Evolutionary conservation across 495 filamentous ascomycete species (phyloP).

Genomic region (Aspergillus hancockii): DNA sequence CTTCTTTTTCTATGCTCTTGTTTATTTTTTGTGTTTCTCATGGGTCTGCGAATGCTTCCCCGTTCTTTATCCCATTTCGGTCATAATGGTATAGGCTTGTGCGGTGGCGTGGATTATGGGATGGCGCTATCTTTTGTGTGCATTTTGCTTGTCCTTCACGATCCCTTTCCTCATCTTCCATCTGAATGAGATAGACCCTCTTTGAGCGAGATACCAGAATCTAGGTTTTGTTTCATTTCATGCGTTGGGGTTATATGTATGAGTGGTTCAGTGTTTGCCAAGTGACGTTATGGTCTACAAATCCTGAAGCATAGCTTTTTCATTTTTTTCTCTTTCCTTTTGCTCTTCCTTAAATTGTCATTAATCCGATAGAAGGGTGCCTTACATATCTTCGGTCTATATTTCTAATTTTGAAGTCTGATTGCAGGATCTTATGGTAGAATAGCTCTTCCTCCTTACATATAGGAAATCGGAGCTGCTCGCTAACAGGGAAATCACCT

Average conservation of each 20-base stretch:
- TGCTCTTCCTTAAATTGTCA: conserved; percentile 4
- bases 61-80: conserved; percentile 30
- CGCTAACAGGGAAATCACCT: conserved; percentile 29
- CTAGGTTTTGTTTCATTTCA: conserved; percentile 27
- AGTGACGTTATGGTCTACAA: not conserved
- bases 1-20: conserved; percentile 25
- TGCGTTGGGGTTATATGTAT: conserved; percentile 8
- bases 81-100: conserved; percentile 31
- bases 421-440: not conserved
- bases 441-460: not conserved
- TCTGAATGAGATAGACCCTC: conserved; percentile 46
- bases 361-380: conserved; percentile 4
- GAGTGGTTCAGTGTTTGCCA: not conserved
- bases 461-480: conserved; percentile 7
- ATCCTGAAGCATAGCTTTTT: conserved; percentile 15
- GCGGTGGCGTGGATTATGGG: conserved; percentile 41
- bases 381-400: conserved; percentile 1
- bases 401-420: not conserved
- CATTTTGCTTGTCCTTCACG: conserved; percentile 37
- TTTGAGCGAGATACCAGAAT: conserved; percentile 51
- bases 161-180: conserved; percentile 32
- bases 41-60: conserved; percentile 30
- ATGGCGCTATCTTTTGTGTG: conserved; percentile 41
- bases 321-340: not conserved
- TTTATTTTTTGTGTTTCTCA: conserved; percentile 29